Evolutionary conservation across 1,284 basidiomycete genomes (phyloP), one percentile per base, ranked within the genome.

Genomic region (Ceratobasidium sp.): DNA sequence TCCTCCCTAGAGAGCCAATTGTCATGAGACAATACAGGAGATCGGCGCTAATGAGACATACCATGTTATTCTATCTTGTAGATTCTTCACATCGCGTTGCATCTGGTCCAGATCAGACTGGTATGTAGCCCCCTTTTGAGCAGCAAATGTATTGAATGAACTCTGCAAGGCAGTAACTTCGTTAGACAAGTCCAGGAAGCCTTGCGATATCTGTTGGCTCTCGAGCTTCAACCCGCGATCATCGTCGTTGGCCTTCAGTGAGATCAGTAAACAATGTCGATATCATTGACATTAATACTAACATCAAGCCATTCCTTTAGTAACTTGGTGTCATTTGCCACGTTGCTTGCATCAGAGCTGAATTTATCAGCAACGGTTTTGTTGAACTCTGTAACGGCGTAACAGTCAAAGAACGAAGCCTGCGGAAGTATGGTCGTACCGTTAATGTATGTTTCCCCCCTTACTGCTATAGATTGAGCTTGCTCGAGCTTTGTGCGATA

Each of bases 301-400:
- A 57, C 54, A 38, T 57, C 54, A 35, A 57, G 32, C 54, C 54
- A 57, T 28, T 57, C 26, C 23, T 57, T 57, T 9, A 57, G 18
- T 38, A 35, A 16, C 54, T 35, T 14, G 28, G 23, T 35, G 32
- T 35, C 23, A 21, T 16, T 28, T 28, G 54, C 28, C 32, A 38
- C 28, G 16, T n/a, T 57, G 32, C n/a, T 35, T 28, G 50, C 30
- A 54, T 28, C 50, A 8, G 50, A 26, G 50, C 26, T 28, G 21
- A 54, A 28, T 28, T 54, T 54, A 28, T 54, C 30, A 21, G 50
- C 30, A 28, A 57, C 54, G 30, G 54, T 35, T 13, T 57, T 18
- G 32, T 57, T 57, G 28, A 57, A 57, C 32, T 28, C 54, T 57
- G 38, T 57, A 28, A 21, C 50, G 23, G 50, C 30, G 50, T 54